Conservation (phyloP, 768 basidiomycete genomes). For the Dacryopinax primogenitus region DNA sequence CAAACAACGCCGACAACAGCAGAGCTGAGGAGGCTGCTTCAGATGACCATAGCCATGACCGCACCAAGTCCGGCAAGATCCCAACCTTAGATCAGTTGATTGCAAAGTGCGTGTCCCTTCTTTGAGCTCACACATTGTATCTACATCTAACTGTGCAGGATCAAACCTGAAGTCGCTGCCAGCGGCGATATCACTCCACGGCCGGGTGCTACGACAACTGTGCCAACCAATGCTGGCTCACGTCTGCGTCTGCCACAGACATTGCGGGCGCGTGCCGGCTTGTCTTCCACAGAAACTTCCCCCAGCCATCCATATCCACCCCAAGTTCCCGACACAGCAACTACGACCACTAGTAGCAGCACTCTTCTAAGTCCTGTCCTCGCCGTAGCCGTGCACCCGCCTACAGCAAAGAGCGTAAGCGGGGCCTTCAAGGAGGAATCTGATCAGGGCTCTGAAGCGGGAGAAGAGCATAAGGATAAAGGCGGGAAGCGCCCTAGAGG, state of each 20-base stretch:
- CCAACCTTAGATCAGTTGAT: background rate
- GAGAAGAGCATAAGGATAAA: constrained; percentile 13
- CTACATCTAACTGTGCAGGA: background rate
- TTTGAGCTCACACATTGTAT: background rate
- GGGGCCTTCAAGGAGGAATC: background rate
- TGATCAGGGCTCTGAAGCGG: background rate
- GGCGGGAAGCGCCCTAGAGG: constrained; percentile 41
- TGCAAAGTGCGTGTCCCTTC: background rate
- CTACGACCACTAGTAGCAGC: background rate
- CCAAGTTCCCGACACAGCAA: background rate
- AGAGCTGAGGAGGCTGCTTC: background rate
- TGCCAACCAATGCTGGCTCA: background rate
- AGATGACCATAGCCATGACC: background rate
- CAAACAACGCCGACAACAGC: background rate
- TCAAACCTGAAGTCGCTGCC: background rate
- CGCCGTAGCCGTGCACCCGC: background rate
- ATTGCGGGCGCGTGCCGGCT: background rate
- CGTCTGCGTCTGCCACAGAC: background rate
- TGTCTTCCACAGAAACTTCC: background rate
- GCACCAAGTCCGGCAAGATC: background rate
- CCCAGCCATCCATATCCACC: background rate
- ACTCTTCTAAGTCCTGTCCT: background rate
- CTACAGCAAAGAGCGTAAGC: background rate
- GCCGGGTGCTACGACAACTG: background rate
- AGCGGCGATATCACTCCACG: background rate